Evolutionary conservation across 169 alveolate species (phyloP), one percentile per base, ranked within the genome.

Genomic region (Sarcocystis neurona): DNA sequence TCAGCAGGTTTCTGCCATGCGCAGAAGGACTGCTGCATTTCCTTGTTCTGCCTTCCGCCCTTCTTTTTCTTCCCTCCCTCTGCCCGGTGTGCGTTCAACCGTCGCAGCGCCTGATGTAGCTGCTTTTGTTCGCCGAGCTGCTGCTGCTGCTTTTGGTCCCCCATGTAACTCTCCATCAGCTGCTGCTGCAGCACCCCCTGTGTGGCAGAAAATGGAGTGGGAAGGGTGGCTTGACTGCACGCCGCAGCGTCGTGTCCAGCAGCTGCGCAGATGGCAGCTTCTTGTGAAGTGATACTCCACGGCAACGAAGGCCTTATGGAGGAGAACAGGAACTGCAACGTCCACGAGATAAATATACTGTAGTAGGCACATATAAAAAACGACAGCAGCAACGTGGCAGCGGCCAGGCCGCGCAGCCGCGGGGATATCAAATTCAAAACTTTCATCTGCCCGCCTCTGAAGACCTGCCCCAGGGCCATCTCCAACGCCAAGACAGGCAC

Each of bases 401-500:
- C 79, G 0, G 87, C 86, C 10, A 75, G 53, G 18, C 91, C 91
- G 0, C 79, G 60, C 43, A 87, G 78, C 2, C 79, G 70, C 1
- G 87, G 91, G 27, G 86, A 75, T 18, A 87, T 39, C 47, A 56
- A 30, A 3, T 58, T 37, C 47, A 74, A 15, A 30, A 75, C 79
- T 20, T 5, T 12, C 63, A 87, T 39, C 23, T 53, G 53, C 27
- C 91, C 79, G 39, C 91, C 91, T 8, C 70, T 74, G 48, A 53
- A 87, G 27, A 87, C 78, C 66, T 75, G 78, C 18, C 80, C 86
- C 0, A 47, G 78, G 8, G 68, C 44, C 68, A 75, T 41, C 70
- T 87, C 91, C 15, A 87, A 41, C 32, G 79, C 37, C 39, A 75
- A 68, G 79, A 87, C 50, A 32, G 91, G 91, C 39, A 87, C 18